A percentile compares a stretch with the other conserved stretches of the same genome.
phyloP scores from a whole-genome alignment of 352 stramenopile species.

The Phytopythium boreale region DNA sequence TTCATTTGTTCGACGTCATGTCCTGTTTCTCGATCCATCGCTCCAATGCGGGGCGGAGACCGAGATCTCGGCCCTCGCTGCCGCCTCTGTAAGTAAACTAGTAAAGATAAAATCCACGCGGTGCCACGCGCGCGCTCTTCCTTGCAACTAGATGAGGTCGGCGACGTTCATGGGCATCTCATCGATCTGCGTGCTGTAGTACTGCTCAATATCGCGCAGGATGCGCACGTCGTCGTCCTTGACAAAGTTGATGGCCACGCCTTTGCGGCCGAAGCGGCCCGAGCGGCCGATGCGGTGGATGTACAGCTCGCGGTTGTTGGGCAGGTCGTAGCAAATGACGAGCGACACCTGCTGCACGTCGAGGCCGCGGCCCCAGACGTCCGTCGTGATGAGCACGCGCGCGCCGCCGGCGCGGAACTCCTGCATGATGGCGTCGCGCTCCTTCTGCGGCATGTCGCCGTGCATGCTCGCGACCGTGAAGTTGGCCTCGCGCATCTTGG shows the following conservation, averaged over 20 bases:
- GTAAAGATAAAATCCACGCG: neutral
- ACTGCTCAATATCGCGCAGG: slow-evolving; percentile 98
- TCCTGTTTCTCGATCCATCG: neutral
- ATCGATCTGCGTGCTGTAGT: slow-evolving; percentile 99
- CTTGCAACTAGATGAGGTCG: slow-evolving; percentile 94
- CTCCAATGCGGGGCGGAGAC: too few species aligned
- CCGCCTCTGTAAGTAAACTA: neutral
- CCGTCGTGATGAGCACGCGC: slow-evolving; percentile 97
- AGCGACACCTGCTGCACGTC: slow-evolving; percentile 97
- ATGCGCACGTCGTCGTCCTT: slow-evolving; percentile 95
- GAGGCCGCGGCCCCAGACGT: slow-evolving; percentile 96
- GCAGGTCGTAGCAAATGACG: slow-evolving; percentile 98
- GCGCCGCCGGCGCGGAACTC: slow-evolving; percentile 94
- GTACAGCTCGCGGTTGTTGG: slow-evolving; percentile 96
- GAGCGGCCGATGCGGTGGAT: slow-evolving; percentile 95
- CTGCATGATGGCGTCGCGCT: slow-evolving; percentile 95
- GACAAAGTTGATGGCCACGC: slow-evolving; percentile 98
- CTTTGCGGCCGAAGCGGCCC: slow-evolving; percentile 96
- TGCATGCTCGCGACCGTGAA: slow-evolving; percentile 98
- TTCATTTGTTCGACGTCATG: neutral
- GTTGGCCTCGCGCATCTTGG: slow-evolving; percentile 95
- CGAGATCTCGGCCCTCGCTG: neutral
- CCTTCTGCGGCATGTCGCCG: slow-evolving; percentile 95
- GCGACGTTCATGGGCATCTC: slow-evolving; percentile 99
- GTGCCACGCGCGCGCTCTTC: neutral